Base-by-base conservation (phyloP, 2,329 filamentous ascomycete species). In the Calonectria pseudoreteaudii region DNA sequence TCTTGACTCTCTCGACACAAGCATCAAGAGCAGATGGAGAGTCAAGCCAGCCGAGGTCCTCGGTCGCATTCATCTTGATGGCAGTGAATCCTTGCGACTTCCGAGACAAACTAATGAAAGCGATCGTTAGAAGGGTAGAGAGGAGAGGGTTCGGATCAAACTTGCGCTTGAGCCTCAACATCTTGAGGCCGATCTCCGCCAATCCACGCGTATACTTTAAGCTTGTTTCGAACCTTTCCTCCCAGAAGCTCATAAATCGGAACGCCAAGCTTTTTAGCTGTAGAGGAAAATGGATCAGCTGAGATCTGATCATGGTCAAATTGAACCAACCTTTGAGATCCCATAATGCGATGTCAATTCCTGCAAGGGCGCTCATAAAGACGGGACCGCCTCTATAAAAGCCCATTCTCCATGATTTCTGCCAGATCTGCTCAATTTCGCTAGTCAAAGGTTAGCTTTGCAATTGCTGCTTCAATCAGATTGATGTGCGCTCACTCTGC, bases 371-470 rank as follows among this genome's bases (percentile, higher is more conserved):
- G 77, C 91, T 94, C 93, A 96, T 95, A 76, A 96, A 93, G 13
- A 96, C 94, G 0, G 94, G 93, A 0, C 94, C 94, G 2, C 94
- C 94, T 34, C 94, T 88, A 83, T 96, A 96, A 83, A 96, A 96
- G 0, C 91, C 91, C 52, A 90, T 86, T 52, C 94, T 89, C 90
- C 92, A 95, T 31, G 91, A 90, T 76, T 90, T 88, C 81, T 95
- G 94, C 94, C 94, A 96, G 72, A 96, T 93, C 75, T 95, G 92
- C 81, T 96, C 94, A 76, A 96, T 95, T 64, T 95, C 91, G 80
- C 92, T 94, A 58, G 9, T 2, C 10, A 2, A 1, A 0, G 6
- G 4, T 14, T 65, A 58, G 49, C 68, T n/a, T 52, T 0, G 7
- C 9, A 16, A 11, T 14, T 14, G 2, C n/a, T 0, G 4, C 1